Evolutionary conservation across 2,329 filamentous ascomycete genomes (phyloP).

Genomic region (Didymella pinodella): DNA sequence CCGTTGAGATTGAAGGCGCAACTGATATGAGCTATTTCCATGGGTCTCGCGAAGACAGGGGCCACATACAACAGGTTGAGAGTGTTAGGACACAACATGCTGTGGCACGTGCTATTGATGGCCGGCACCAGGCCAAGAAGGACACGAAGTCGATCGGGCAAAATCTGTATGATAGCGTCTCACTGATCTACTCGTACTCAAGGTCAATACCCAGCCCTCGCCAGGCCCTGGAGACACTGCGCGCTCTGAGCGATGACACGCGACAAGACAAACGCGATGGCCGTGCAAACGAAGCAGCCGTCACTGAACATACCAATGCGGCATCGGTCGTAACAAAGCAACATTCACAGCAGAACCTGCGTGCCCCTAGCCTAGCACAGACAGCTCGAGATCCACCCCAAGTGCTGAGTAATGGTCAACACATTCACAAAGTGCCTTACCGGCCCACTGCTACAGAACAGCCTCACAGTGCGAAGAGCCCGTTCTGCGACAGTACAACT

Average conservation of each 20-base stretch:
- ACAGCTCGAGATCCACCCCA: constrained; percentile 21
- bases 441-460: constrained; percentile 20
- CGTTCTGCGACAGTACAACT: constrained; percentile 19
- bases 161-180: constrained; percentile 57
- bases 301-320: constrained; percentile 18
- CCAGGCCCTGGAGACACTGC: constrained; percentile 36
- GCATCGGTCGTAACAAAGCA: constrained; percentile 11
- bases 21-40: constrained; percentile 4
- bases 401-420: constrained; percentile 36
- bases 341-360: constrained; percentile 22
- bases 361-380: constrained; percentile 16
- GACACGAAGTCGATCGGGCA: constrained; percentile 70
- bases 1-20: constrained; percentile 33
- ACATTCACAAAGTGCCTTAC: constrained; percentile 42
- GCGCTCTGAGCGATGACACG: constrained; percentile 8
- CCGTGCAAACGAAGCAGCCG: constrained; percentile 23
- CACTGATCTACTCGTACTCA: constrained; percentile 47
- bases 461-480: constrained; percentile 5
- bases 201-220: constrained; percentile 40
- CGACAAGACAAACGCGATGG: constrained; percentile 1
- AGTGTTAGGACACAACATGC: constrained; percentile 3
- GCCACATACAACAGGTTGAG: constrained; percentile 1
- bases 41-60: neutral
- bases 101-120: constrained; percentile 29
- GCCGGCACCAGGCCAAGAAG: constrained; percentile 51